Evolutionary conservation across 139 green algal genomes (phyloP).

Genomic region (Raphidocelis subcapitata): DNA sequence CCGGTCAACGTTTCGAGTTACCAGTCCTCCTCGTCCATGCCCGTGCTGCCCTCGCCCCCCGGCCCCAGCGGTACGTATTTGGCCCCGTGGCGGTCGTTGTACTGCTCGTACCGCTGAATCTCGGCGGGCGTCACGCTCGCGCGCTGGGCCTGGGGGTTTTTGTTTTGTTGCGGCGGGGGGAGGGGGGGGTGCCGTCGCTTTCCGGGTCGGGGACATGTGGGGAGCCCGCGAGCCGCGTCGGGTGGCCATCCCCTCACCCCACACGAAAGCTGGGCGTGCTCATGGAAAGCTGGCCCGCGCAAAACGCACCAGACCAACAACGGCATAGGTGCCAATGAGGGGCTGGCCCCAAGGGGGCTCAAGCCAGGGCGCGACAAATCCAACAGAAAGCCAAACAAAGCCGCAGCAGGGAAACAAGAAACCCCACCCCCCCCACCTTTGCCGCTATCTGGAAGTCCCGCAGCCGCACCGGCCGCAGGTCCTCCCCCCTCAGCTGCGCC

Average conservation of each 20-base stretch:
- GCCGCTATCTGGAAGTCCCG: slow-evolving; percentile 70
- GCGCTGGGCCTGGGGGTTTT: slow-evolving; percentile 66
- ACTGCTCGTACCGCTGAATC: slow-evolving; percentile 79
- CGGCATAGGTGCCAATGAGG: too few species aligned
- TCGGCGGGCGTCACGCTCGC: slow-evolving; percentile 70
- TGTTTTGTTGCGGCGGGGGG: too few species aligned
- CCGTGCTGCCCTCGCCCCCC: neutral
- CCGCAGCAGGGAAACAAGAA: too few species aligned
- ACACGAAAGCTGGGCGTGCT: too few species aligned
- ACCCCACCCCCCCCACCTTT: neutral
- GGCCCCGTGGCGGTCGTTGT: slow-evolving; percentile 85
- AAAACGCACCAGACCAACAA: too few species aligned
- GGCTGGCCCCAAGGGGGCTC: too few species aligned
- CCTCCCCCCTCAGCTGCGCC: slow-evolving; percentile 44
- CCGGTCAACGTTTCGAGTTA: too few species aligned
- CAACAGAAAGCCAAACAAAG: too few species aligned
- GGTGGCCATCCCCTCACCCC: too few species aligned
- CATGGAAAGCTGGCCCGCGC: too few species aligned
- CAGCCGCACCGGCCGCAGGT: slow-evolving; percentile 72
- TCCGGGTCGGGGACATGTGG: neutral
- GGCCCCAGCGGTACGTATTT: slow-evolving; percentile 39
- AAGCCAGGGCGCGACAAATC: too few species aligned
- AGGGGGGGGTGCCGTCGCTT: neutral
- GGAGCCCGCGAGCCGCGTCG: too few species aligned
- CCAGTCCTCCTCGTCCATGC: slow-evolving; percentile 5